Evolutionary conservation across 805 yeast genomes (phyloP).

Genomic region (Candida cerambycidarum): DNA sequence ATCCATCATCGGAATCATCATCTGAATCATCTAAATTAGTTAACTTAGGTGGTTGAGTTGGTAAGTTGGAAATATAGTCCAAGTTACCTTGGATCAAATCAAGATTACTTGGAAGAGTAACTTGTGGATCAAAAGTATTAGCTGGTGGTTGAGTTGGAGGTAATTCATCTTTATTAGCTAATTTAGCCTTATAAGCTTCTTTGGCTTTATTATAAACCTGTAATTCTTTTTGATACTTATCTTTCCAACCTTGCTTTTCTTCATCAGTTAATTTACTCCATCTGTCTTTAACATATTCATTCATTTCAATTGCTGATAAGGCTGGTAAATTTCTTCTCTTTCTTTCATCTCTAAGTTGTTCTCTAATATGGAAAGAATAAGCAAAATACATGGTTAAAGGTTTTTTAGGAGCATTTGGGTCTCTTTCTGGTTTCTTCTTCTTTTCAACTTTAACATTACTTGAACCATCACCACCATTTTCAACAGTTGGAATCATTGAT

Average conservation of each 20-base stretch:
- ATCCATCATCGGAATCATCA: slow-evolving; percentile 11
- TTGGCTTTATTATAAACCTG: slow-evolving; percentile 31
- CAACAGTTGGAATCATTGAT: slow-evolving; percentile 26
- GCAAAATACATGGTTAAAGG: slow-evolving; percentile 85
- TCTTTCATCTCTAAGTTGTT: slow-evolving; percentile 68
- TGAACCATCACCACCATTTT: slow-evolving; percentile 16
- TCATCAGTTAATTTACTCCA: slow-evolving; percentile 75
- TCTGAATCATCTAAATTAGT: slow-evolving; percentile 5
- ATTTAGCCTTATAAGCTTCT: slow-evolving; percentile 34
- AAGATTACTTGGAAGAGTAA: slow-evolving; percentile 1
- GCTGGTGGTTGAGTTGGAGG: slow-evolving; percentile 6
- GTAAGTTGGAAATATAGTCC: slow-evolving; percentile 15
- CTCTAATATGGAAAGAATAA: slow-evolving; percentile 73
- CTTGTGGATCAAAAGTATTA: background rate
- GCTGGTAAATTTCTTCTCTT: slow-evolving; percentile 55
- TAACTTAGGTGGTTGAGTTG: slow-evolving; percentile 9
- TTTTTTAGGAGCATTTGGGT: slow-evolving; percentile 94
- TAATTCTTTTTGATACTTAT: slow-evolving; percentile 50
- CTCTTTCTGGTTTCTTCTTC: slow-evolving; percentile 54
- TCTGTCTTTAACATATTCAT: slow-evolving; percentile 71
- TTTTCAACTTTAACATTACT: slow-evolving; percentile 14
- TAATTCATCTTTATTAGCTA: slow-evolving; percentile 17
- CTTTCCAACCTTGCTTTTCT: slow-evolving; percentile 72
- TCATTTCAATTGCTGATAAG: slow-evolving; percentile 72
- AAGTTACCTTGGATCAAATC: slow-evolving; percentile 12